Evolutionary conservation across 345 rosid genomes (phyloP).

Genomic region (Eucalyptus cladocalyx): DNA sequence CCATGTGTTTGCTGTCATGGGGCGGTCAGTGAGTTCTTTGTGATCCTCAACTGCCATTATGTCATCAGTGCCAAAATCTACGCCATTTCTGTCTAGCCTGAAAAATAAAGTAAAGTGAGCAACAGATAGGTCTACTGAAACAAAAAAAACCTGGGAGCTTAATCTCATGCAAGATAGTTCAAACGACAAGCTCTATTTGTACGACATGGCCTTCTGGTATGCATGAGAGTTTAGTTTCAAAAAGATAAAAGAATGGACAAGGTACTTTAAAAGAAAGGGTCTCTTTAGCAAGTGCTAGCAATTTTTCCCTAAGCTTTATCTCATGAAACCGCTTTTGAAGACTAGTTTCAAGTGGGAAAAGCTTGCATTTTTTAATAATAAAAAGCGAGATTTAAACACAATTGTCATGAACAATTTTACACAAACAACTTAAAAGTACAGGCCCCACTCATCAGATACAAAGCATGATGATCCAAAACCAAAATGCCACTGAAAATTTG

Average conservation of each 20-base stretch:
- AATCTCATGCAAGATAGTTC: background rate
- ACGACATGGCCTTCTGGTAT: background rate
- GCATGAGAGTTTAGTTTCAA: background rate
- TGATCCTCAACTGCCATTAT: background rate
- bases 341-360: too few relatives aligned
- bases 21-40: background rate
- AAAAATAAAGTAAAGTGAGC: background rate
- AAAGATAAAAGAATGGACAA: background rate
- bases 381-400: accelerated
- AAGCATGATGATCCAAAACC: background rate
- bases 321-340: too few relatives aligned
- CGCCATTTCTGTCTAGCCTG: conserved; percentile 41
- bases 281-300: background rate
- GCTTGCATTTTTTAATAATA: too few relatives aligned
- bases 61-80: conserved; percentile 58
- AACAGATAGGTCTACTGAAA: accelerated
- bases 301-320: too few relatives aligned
- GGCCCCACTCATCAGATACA: background rate
- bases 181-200: background rate
- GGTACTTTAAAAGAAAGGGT: background rate
- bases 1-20: accelerated
- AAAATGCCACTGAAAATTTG: background rate
- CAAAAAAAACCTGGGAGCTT: background rate
- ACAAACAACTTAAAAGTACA: too few relatives aligned
- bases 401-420: too few relatives aligned